phyloP scores from a whole-genome alignment of 805 yeast genomes.

The Cyberlindnera maritima region DNA sequence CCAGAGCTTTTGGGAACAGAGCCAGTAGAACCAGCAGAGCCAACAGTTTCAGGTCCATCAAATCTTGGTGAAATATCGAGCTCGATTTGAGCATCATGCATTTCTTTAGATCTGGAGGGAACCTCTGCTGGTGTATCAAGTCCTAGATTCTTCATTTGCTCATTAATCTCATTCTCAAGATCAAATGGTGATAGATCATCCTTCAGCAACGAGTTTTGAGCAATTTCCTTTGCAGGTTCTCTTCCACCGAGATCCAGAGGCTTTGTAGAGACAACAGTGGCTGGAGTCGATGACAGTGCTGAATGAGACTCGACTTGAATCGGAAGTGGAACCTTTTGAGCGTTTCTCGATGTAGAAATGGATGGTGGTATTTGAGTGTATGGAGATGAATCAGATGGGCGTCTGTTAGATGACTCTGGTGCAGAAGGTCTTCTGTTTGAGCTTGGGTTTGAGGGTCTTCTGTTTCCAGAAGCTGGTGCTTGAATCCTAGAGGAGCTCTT shows the following conservation, averaged over 20 bases:
- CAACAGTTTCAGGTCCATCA: neutral
- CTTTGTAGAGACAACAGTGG: neutral
- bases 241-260: neutral
- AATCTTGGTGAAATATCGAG: slow-evolving; percentile 8
- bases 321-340: neutral
- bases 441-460: neutral
- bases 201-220: neutral
- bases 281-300: neutral
- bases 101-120: neutral
- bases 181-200: slow-evolving; percentile 2
- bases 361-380: neutral
- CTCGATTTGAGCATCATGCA: slow-evolving; percentile 3
- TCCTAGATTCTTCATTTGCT: slow-evolving; percentile 10
- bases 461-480: neutral
- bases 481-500: neutral
- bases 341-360: neutral
- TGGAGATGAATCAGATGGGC: neutral
- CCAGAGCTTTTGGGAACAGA: neutral
- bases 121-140: slow-evolving; percentile 4
- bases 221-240: neutral
- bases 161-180: slow-evolving; percentile 7
- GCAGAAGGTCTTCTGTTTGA: neutral
- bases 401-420: neutral
- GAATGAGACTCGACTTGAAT: neutral
- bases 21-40: neutral